Base-by-base conservation (phyloP, 352 stramenopile species). In the Globisporangium takayamanum region DNA sequence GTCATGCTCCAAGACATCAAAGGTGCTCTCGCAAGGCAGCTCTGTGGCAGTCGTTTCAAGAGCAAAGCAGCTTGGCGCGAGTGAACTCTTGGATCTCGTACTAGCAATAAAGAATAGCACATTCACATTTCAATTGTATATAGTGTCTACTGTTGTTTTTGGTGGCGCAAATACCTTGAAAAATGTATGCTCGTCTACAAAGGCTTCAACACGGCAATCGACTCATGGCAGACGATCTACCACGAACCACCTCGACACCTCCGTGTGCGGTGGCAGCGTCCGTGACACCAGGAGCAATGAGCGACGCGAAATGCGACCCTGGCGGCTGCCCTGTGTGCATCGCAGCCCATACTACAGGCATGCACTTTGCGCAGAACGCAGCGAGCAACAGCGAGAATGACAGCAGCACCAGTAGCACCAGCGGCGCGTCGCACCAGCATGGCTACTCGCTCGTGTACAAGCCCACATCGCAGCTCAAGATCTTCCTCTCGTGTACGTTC, bases 401-500 rank as follows among this genome's bases (percentile, higher is more conserved):
- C 39, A 39, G 39, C 20, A 33, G 28, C 51, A 33, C 30, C 20
- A 54, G 11, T 12, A 39, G 6, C 33, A 14, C 33, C 6, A 39
- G 33, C 33, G 33, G 8, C 5, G 45, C 5, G 33, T 39, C 33
- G 33, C 37, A 28, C 44, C 58, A 30, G 20, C 36, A 36, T 25
- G 36, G 15, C 33, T 62, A 65, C 44, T 63, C 68, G 52, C 61
- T 79, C 50, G 50, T 50, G 41, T 89, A 86, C 62, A 70, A 69
- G 37, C 69, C 72, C 54, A 74, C 64, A 51, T 51, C 73, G 14
- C 64, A 68, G 48, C 74, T 91, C 57, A 81, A 84, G 71, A 82
- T 91, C 60, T 91, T 91, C 46, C 62, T 91, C 6, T 89, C 79
- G 0, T 91, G 81, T 91, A 59, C 18, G 70, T 10, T 4, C 41